Percentiles rank a stretch among this genome's conserved stretches.
phyloP scores from a whole-genome alignment of 208 protist species.

The Polymyxa betae region DNA sequence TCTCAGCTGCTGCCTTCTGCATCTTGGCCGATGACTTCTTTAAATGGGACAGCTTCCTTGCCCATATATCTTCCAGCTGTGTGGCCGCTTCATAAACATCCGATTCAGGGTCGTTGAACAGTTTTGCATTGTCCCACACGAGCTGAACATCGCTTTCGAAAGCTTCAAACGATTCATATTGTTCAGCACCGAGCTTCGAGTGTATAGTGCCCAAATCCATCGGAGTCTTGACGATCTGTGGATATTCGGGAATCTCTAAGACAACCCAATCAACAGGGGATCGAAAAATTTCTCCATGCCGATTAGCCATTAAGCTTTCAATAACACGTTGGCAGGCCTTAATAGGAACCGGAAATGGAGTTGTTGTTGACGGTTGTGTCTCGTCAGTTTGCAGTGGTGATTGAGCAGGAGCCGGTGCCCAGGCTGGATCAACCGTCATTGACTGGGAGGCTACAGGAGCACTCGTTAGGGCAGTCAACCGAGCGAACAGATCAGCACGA shows the following conservation, averaged over 20 bases:
- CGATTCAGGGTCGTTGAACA: conserved; percentile 51
- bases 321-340: background rate
- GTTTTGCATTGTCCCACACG: conserved; percentile 55
- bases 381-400: no score
- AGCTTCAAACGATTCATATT: background rate
- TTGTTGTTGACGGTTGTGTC: no score
- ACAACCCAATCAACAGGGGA: conserved; percentile 23
- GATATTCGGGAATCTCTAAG: conserved; percentile 52
- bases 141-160: conserved; percentile 53
- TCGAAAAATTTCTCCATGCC: conserved; percentile 19
- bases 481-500: background rate
- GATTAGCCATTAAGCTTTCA: background rate
- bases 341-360: background rate
- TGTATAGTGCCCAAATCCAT: conserved; percentile 57
- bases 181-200: background rate
- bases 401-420: no score
- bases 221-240: conserved; percentile 50
- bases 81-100: conserved; percentile 51
- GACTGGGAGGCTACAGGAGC: background rate
- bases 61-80: conserved; percentile 31
- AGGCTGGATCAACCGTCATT: no score
- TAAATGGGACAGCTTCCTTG: background rate
- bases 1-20: background rate
- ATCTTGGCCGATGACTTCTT: background rate
- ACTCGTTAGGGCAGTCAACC: background rate